Conservation (phyloP, 192 early-diverging fungal genomes). For the Coemansia sp. region DNA sequence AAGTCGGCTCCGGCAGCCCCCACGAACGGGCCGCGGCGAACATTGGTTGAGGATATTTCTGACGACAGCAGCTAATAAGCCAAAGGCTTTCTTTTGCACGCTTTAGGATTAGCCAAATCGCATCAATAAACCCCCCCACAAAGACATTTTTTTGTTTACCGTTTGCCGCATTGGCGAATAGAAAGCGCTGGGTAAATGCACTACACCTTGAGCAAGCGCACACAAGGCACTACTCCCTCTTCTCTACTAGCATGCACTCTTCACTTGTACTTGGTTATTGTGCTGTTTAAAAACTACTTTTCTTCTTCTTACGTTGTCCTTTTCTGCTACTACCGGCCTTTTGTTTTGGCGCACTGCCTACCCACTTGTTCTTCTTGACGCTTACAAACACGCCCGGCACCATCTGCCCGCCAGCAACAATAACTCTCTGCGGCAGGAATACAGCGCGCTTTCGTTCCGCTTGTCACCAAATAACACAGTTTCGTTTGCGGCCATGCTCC, state of each 20-base stretch:
- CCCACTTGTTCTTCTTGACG: constrained; percentile 23
- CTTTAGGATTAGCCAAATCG: neutral
- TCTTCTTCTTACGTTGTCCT: constrained; percentile 14
- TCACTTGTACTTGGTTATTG: constrained; percentile 7
- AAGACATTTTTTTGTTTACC: constrained; percentile 4
- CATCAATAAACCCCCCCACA: too few relatives aligned
- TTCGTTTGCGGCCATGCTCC: constrained; percentile 1
- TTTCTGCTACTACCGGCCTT: constrained; percentile 15
- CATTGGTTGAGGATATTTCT: constrained; percentile 47
- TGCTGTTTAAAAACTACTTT: constrained; percentile 5
- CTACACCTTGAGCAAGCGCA: neutral
- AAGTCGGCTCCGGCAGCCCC: constrained; percentile 15
- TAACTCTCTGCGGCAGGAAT: constrained; percentile 6
- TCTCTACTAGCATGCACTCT: constrained; percentile 9
- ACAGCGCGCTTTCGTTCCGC: constrained; percentile 3
- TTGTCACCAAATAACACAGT: constrained; percentile 4
- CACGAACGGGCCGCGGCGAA: constrained; percentile 20
- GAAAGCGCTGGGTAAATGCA: neutral
- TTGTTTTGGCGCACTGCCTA: constrained; percentile 27
- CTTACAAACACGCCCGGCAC: constrained; percentile 25
- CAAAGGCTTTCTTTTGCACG: neutral
- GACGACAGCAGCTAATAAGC: constrained; percentile 25
- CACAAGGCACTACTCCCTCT: neutral
- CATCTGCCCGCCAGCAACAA: constrained; percentile 10
- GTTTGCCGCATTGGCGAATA: neutral